Evolutionary conservation across 306 rosid genomes (phyloP).

Genomic region (Prunus salicina): DNA sequence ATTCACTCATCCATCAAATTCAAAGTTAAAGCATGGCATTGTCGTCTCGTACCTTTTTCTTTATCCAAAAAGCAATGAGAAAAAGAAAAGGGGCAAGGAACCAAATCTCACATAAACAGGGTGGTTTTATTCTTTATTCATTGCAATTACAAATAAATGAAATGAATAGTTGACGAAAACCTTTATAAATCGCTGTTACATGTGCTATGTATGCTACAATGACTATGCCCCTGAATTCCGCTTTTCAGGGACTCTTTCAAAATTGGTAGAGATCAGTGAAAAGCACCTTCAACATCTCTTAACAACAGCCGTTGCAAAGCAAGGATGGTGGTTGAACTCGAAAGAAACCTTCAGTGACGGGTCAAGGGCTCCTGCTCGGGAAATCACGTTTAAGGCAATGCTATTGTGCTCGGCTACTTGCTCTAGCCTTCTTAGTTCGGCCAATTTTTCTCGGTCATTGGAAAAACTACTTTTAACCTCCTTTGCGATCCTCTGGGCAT

Average conservation of each 20-base stretch:
- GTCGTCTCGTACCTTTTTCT: background rate
- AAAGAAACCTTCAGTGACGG: constrained; percentile 75
- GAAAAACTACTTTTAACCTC: constrained; percentile 69
- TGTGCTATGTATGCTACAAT: constrained; percentile 25
- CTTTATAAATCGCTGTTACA: constrained; percentile 32
- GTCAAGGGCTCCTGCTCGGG: constrained; percentile 61
- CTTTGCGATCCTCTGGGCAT: constrained; percentile 83
- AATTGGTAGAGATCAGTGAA: constrained; percentile 40
- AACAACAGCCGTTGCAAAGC: constrained; percentile 76
- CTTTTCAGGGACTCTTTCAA: constrained; percentile 32
- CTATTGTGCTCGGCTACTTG: constrained; percentile 95
- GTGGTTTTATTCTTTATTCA: constrained; percentile 21
- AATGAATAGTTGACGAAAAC: constrained; percentile 36
- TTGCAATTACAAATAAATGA: constrained; percentile 40
- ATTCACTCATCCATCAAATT: background rate
- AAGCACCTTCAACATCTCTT: constrained; percentile 63
- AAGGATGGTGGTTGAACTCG: constrained; percentile 79
- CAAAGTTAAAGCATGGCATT: background rate
- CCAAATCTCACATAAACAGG: background rate
- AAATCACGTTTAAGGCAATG: constrained; percentile 69
- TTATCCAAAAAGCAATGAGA: background rate
- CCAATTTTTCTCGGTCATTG: constrained; percentile 65
- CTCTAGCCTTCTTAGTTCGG: constrained; percentile 74
- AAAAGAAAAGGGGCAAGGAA: background rate
- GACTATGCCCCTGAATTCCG: constrained; percentile 37